Percentiles rank a stretch among this genome's conserved stretches.
Evolutionary conservation across 768 basidiomycete genomes (phyloP).

Genomic region (Lactarius psammicola): DNA sequence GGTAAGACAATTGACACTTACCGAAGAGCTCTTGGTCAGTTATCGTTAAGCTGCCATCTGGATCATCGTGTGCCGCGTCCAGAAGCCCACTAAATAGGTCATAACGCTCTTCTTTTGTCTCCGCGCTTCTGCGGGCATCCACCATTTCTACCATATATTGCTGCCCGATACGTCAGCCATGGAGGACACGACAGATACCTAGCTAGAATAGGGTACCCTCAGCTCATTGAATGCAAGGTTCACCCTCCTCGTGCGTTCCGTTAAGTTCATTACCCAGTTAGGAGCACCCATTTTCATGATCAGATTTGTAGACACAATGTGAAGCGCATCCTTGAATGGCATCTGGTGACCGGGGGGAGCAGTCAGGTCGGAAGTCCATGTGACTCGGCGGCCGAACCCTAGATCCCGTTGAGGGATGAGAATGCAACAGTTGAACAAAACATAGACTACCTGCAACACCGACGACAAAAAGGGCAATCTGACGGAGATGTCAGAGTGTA

Average conservation of each 20-base stretch:
- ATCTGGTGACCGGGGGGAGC: slow-evolving; percentile 46
- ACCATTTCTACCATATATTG: slow-evolving; percentile 36
- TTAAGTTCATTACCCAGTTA: slow-evolving; percentile 40
- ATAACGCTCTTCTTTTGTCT: slow-evolving; percentile 28
- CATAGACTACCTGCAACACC: too few species aligned
- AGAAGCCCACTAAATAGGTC: slow-evolving; percentile 34
- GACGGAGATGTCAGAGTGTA: too few species aligned
- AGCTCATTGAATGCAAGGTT: slow-evolving; percentile 45
- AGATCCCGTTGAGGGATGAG: not conserved
- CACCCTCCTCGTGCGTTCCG: slow-evolving; percentile 36
- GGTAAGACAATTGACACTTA: not conserved
- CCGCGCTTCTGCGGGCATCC: slow-evolving; percentile 16
- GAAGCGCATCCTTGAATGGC: slow-evolving; percentile 50
- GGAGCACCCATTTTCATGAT: slow-evolving; percentile 42
- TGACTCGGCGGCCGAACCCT: slow-evolving; percentile 51
- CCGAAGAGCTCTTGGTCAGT: slow-evolving; percentile 31
- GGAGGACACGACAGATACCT: not conserved
- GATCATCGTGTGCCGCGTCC: slow-evolving; percentile 25
- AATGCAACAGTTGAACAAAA: not conserved
- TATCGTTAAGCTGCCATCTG: slow-evolving; percentile 21
- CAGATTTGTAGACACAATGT: slow-evolving; percentile 42
- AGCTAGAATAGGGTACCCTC: slow-evolving; percentile 34
- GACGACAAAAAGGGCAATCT: too few species aligned
- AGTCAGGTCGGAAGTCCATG: slow-evolving; percentile 47
- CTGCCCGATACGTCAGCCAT: slow-evolving; percentile 3